Evolutionary conservation across 2,329 filamentous ascomycete species (phyloP).

Genomic region (Fusarium phyllophilum): DNA sequence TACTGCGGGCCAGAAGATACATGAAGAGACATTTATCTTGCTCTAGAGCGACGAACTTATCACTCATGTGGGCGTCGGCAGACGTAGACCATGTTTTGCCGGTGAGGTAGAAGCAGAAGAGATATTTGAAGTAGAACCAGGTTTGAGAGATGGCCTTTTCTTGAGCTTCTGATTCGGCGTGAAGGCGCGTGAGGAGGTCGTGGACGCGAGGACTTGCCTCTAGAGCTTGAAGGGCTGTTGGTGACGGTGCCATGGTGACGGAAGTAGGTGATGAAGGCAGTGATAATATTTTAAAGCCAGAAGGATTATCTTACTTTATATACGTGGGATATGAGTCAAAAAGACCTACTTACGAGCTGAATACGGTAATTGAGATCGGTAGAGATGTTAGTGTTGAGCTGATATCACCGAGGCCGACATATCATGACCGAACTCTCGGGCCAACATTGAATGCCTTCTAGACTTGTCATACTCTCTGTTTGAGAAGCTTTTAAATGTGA

Average conservation of each 20-base stretch:
- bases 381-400: not conserved
- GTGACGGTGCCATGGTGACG: slow-evolving; percentile 25
- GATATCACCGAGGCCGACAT: slow-evolving; percentile 31
- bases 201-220: slow-evolving; percentile 42
- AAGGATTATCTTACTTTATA: slow-evolving; percentile 1
- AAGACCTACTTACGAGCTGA: not conserved
- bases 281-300: no score
- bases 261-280: not conserved
- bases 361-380: not conserved
- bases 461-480: not conserved
- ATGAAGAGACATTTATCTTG: slow-evolving; percentile 67
- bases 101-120: slow-evolving; percentile 40
- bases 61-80: slow-evolving; percentile 55
- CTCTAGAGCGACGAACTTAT: slow-evolving; percentile 70
- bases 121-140: slow-evolving; percentile 41
- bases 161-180: slow-evolving; percentile 41
- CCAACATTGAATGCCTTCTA: not conserved
- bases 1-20: slow-evolving; percentile 63
- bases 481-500: not conserved
- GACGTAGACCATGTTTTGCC: slow-evolving; percentile 36
- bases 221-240: slow-evolving; percentile 37
- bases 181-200: slow-evolving; percentile 41
- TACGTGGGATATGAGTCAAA: not conserved
- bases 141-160: slow-evolving; percentile 42
- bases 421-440: not conserved